These are phyloP conservation scores for Saturnispora quitensis DNA, from an alignment of 805 yeast genomes.

Conservation along the genomic window DNA sequence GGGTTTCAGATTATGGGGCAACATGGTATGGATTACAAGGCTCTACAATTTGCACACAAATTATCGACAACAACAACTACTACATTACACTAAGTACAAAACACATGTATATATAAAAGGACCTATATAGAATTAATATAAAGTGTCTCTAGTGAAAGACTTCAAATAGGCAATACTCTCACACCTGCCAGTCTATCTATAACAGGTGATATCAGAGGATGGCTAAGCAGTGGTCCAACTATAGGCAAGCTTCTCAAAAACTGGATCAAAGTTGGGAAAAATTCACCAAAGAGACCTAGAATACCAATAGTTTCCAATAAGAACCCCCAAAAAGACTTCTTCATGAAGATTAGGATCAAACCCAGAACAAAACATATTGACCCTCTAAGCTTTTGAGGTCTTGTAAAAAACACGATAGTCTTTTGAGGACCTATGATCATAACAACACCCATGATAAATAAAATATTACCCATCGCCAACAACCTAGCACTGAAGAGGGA, in stretches of 20 bases:
- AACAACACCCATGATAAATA: constrained; percentile 73
- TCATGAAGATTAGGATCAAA: constrained; percentile 60
- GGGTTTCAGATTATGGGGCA: constrained; percentile 86
- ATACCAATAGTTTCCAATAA: constrained; percentile 83
- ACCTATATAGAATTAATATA: neutral
- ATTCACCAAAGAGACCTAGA: constrained; percentile 80
- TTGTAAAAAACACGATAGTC: constrained; percentile 71
- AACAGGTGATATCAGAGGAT: constrained; percentile 75
- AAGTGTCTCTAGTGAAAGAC: neutral
- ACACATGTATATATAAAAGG: neutral
- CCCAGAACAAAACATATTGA: constrained; percentile 73
- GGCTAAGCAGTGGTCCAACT: constrained; percentile 75
- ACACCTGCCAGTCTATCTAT: constrained; percentile 59
- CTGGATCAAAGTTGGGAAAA: constrained; percentile 79
- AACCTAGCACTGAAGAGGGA: constrained; percentile 84
- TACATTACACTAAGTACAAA: neutral
- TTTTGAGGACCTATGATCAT: constrained; percentile 83
- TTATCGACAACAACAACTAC: neutral
- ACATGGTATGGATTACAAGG: constrained; percentile 65
- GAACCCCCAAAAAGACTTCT: constrained; percentile 79
- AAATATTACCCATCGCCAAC: constrained; percentile 79
- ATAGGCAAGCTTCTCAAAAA: constrained; percentile 82
- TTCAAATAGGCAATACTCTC: constrained; percentile 53
- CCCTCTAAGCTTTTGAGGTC: constrained; percentile 83
- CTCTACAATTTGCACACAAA: constrained; percentile 33